phyloP scores from a whole-genome alignment of 352 stramenopile genomes.

The Phytopythium delawarense region DNA sequence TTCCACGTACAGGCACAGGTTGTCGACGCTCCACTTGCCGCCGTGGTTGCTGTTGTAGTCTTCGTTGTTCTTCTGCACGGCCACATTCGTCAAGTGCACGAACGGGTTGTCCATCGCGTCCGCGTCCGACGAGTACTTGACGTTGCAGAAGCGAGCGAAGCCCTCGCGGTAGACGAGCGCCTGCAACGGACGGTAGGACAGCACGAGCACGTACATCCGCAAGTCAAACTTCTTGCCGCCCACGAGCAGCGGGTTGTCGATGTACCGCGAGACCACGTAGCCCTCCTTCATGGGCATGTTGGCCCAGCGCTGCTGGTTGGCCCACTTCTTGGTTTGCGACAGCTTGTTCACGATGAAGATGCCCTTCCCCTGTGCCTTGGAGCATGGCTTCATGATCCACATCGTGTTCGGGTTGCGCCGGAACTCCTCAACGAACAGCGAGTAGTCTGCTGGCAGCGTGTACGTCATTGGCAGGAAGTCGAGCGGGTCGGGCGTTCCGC shows the following conservation, averaged over 20 bases:
- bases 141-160: slow-evolving; percentile 92
- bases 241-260: slow-evolving; percentile 86
- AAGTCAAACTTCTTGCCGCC: slow-evolving; percentile 94
- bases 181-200: slow-evolving; percentile 84
- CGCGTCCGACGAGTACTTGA: slow-evolving; percentile 80
- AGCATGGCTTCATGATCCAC: slow-evolving; percentile 95
- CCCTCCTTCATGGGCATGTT: slow-evolving; percentile 79
- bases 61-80: slow-evolving; percentile 89
- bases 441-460: slow-evolving; percentile 91
- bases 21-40: slow-evolving; percentile 89
- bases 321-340: slow-evolving; percentile 91
- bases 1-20: slow-evolving; percentile 85
- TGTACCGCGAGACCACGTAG: slow-evolving; percentile 89
- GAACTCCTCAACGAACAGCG: slow-evolving; percentile 91
- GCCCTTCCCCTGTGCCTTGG: slow-evolving; percentile 86
- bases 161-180: slow-evolving; percentile 80
- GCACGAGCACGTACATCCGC: slow-evolving; percentile 90
- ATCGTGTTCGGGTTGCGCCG: slow-evolving; percentile 79
- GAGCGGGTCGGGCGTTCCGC: slow-evolving; percentile 20
- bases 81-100: slow-evolving; percentile 88
- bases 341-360: slow-evolving; percentile 95
- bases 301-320: slow-evolving; percentile 49
- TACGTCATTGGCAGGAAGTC: slow-evolving; percentile 91
- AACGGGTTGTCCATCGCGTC: slow-evolving; percentile 91
- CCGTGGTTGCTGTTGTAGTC: slow-evolving; percentile 90